Evolutionary conservation across 306 rosid genomes (phyloP).

Genomic region (Vigna mungo): DNA sequence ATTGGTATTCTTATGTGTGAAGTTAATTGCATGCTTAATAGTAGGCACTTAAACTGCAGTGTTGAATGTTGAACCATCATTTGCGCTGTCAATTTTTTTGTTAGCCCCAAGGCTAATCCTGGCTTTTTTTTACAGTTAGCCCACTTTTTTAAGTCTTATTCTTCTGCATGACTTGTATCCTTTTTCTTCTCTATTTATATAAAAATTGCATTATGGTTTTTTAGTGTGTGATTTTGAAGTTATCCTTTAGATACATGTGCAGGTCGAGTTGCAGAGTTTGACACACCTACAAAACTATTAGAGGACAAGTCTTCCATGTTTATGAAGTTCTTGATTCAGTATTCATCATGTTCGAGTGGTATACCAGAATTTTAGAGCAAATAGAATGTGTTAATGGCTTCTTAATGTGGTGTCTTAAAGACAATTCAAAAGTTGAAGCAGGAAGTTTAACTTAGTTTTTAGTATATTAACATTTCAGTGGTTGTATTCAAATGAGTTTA

Average conservation of each 20-base stretch:
- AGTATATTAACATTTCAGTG: no score
- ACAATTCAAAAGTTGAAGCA: conserved; percentile 40
- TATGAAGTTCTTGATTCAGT: conserved; percentile 86
- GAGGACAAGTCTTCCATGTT: conserved; percentile 97
- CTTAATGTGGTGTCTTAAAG: conserved; percentile 41
- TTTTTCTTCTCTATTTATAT: not conserved
- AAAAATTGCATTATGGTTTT: conserved; percentile 26
- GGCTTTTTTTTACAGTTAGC: no score
- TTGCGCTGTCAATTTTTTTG: no score
- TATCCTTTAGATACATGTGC: conserved; percentile 32
- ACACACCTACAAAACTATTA: conserved; percentile 75
- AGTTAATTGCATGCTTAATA: no score
- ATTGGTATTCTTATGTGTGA: no score
- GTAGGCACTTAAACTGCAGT: no score
- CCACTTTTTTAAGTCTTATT: not conserved
- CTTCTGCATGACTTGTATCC: not conserved
- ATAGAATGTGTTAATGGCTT: conserved; percentile 48
- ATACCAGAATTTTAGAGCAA: conserved; percentile 67
- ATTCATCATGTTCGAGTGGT: conserved; percentile 86
- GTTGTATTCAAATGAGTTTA: no score
- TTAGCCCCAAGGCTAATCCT: no score
- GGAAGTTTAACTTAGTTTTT: not conserved
- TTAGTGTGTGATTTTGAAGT: conserved; percentile 9
- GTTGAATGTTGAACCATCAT: no score
- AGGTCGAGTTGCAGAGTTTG: conserved; percentile 93